phyloP scores from a whole-genome alignment of 306 rosid species.

The Glycine tomentella region DNA sequence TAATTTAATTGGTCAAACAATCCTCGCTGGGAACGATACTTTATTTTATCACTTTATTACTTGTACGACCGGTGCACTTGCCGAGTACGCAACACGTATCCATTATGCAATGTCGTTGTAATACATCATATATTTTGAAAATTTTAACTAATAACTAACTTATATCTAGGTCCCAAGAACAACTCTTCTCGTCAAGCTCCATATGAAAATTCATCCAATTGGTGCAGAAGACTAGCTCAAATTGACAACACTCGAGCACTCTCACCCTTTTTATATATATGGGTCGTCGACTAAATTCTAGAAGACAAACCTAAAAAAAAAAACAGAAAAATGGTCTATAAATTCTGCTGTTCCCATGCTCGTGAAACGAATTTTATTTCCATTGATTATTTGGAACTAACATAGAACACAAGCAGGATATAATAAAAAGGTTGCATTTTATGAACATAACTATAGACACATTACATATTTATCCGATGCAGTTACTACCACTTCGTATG shows the following conservation, averaged over 20 bases:
- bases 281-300: neutral
- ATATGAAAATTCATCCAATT: neutral
- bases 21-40: no score
- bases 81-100: no score
- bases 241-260: neutral
- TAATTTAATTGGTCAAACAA: no score
- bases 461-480: slow-evolving; percentile 54
- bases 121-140: no score
- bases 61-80: no score
- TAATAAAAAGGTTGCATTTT: slow-evolving; percentile 52
- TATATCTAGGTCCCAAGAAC: no score
- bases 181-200: no score
- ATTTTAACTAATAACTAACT: no score
- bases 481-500: slow-evolving; percentile 54
- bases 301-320: neutral
- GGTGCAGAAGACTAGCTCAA: neutral
- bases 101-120: neutral
- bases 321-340: neutral
- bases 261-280: neutral
- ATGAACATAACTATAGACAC: slow-evolving; percentile 47
- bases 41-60: no score
- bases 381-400: slow-evolving; percentile 31
- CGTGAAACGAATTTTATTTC: slow-evolving; percentile 42
- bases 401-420: slow-evolving; percentile 10
- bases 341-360: slow-evolving; percentile 4